A percentile compares a stretch with the other conserved stretches of the same genome.
Evolutionary conservation across 1,284 basidiomycete species (phyloP).

Genomic region (Chiua sp.): DNA sequence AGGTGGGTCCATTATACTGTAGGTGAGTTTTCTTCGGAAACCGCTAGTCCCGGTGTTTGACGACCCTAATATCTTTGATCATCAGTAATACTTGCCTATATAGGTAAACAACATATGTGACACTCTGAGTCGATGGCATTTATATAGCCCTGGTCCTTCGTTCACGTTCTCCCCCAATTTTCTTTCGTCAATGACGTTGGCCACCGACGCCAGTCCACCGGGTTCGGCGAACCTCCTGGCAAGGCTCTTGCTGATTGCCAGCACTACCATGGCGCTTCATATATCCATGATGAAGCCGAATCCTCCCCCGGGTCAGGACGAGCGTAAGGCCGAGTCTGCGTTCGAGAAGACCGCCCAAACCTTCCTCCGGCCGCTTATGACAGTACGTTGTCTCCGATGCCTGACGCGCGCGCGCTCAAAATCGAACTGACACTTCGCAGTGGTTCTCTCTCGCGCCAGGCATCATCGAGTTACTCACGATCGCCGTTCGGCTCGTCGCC

Average conservation of each 20-base stretch:
- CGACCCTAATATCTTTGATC: neutral
- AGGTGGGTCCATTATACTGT: neutral
- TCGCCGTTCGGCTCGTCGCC: neutral
- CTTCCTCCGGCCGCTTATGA: neutral
- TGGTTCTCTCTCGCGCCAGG: neutral
- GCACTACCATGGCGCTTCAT: slow-evolving; percentile 7
- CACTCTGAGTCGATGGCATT: too few species aligned
- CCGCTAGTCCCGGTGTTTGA: neutral
- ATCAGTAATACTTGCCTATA: neutral
- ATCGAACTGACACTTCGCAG: neutral
- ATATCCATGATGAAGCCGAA: slow-evolving; percentile 14
- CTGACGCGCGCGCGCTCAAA: too few species aligned
- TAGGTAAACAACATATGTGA: neutral
- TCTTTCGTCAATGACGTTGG: neutral
- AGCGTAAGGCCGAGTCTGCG: neutral
- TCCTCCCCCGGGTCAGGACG: slow-evolving; percentile 6
- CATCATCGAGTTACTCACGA: slow-evolving; percentile 2
- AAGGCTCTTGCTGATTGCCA: neutral
- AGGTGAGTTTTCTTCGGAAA: neutral
- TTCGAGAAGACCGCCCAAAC: neutral
- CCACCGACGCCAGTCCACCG: neutral
- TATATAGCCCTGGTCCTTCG: neutral
- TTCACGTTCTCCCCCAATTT: too few species aligned
- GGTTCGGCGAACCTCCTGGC: neutral
- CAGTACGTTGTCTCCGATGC: neutral